Evolutionary conservation across 2,329 filamentous ascomycete species (phyloP), one percentile per base, ranked within the genome.

Genomic region (Hypoxylon sp.): DNA sequence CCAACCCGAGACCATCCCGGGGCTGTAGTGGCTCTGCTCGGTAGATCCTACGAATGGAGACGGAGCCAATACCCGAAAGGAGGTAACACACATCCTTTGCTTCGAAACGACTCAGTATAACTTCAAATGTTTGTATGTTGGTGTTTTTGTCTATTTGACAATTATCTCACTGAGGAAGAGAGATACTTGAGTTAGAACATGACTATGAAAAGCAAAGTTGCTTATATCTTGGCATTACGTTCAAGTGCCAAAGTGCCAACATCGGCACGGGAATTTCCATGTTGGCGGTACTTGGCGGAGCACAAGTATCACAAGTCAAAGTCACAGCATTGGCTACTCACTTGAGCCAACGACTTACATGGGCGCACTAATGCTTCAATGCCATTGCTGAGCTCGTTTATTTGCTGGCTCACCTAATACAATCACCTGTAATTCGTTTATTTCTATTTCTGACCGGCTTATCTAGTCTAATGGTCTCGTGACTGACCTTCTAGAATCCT

Each of bases 1-100:
- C 29, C 56, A 39, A 52, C 39, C 63, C 61, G 64, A 63, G 44
- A 48, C 44, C 24, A n/a, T 44, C 11, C 44, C 59, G 22, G 46
- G 58, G 51, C 14, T 44, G 11, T 42, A 33, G 35, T 52, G 37
- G 4, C 13, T 9, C 24, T 44, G 14, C 17, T 54, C 58, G 59
- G 58, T 35, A 59, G 58, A 59, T 59, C 42, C 44, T 61, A 39
- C 35, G 29, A 42, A 46, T 50, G 19, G 31, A 31, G 14, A 22
- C 56, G 35, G 46, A 31, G 33, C 31, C 4, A 39, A 37, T 19
- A 51, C 10, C 47, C 14, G 31, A 31, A 24, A 33, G 11, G 52
- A 37, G 9, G 39, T 63, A n/a, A 31, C 60, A 47, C 33, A 35
- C 19, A 5, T 33, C 33, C 29, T 56, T 56, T 47, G 10, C 46